A percentile compares a stretch with the other conserved stretches of the same genome.
Conservation (phyloP, 805 yeast species). For the Saturnispora serradocipensis region DNA sequence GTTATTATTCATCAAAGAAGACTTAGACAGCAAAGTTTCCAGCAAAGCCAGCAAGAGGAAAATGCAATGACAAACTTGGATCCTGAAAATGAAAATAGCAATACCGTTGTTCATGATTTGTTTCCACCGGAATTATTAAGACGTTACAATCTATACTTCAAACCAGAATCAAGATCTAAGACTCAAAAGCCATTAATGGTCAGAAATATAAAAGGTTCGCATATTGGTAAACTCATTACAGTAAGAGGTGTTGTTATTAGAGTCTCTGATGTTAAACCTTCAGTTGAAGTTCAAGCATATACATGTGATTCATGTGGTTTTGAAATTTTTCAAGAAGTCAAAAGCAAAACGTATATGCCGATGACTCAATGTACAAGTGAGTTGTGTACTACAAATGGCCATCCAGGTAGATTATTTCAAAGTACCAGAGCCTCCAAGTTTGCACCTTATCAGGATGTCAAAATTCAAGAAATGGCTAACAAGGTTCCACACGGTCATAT, state of each 20-base stretch:
- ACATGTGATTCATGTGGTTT: constrained; percentile 97
- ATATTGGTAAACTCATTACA: constrained; percentile 80
- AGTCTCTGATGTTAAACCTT: constrained; percentile 93
- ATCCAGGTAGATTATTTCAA: constrained; percentile 83
- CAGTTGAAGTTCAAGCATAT: constrained; percentile 84
- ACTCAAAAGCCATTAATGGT: constrained; percentile 65
- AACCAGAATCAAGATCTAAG: constrained; percentile 50
- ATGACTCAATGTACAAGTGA: constrained; percentile 75
- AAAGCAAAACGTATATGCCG: constrained; percentile 78
- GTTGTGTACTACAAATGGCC: constrained; percentile 67
- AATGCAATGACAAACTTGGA: constrained; percentile 35
- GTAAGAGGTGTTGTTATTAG: constrained; percentile 92
- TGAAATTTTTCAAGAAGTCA: constrained; percentile 94
- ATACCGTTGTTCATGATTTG: constrained; percentile 32
- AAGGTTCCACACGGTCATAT: constrained; percentile 98
- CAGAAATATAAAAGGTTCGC: constrained; percentile 77
- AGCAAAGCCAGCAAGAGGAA: constrained; percentile 60
- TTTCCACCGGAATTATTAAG: constrained; percentile 85
- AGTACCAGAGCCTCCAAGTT: constrained; percentile 95
- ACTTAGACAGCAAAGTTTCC: constrained; percentile 66
- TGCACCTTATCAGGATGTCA: constrained; percentile 89
- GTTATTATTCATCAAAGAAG: constrained; percentile 86
- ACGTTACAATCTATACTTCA: constrained; percentile 78
- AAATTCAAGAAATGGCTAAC: constrained; percentile 86
- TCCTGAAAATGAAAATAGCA: constrained; percentile 15